Percentiles rank a stretch among this genome's conserved stretches.
These are phyloP conservation scores for Grammothele lineata DNA, from an alignment of 768 basidiomycete species.

Conservation along the genomic window DNA sequence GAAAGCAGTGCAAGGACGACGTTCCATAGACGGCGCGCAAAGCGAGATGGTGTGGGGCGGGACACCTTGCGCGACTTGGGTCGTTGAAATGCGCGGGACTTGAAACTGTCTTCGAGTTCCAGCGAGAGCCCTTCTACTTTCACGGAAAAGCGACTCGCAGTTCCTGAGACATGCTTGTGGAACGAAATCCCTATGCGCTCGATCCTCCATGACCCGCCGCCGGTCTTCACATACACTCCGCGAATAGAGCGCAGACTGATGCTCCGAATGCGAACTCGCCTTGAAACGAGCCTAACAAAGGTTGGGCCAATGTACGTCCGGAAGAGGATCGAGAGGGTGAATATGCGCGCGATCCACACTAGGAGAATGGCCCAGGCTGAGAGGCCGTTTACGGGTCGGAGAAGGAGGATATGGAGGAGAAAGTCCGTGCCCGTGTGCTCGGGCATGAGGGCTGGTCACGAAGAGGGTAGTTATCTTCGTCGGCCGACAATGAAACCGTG, in stretches of 20 bases:
- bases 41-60: slow-evolving; percentile 27
- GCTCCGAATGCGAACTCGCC: slow-evolving; percentile 60
- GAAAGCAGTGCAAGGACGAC: slow-evolving; percentile 18
- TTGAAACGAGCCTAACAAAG: slow-evolving; percentile 54
- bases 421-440: not conserved
- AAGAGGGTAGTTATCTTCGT: too few species aligned
- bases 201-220: slow-evolving; percentile 50
- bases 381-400: slow-evolving; percentile 12
- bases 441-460: slow-evolving; percentile 1
- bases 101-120: slow-evolving; percentile 32
- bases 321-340: slow-evolving; percentile 53
- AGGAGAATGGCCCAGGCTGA: slow-evolving; percentile 35
- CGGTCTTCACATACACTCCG: slow-evolving; percentile 63
- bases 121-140: slow-evolving; percentile 58
- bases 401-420: slow-evolving; percentile 18
- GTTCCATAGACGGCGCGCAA: slow-evolving; percentile 31
- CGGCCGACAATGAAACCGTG: not conserved
- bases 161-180: slow-evolving; percentile 44
- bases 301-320: slow-evolving; percentile 67
- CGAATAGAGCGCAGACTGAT: slow-evolving; percentile 76
- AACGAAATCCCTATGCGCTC: slow-evolving; percentile 65
- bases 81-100: not conserved
- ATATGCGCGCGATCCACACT: slow-evolving; percentile 47
- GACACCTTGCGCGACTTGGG: not conserved
- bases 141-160: slow-evolving; percentile 55